Percentiles rank a stretch among this genome's conserved stretches.
Conservation (phyloP, 192 early-diverging fungal genomes). For the Thamnidium elegans region DNA sequence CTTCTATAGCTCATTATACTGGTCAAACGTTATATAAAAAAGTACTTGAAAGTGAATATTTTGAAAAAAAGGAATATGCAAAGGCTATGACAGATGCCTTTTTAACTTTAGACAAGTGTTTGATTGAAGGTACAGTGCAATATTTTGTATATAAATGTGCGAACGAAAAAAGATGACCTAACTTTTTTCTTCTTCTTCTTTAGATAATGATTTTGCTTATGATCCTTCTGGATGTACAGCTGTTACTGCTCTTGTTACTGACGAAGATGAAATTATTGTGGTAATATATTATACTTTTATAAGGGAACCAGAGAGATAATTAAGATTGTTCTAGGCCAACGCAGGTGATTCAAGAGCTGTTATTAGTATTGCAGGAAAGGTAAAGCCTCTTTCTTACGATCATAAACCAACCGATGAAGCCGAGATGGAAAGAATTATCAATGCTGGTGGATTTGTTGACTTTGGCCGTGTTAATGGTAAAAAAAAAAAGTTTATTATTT, state of each 20-base stretch:
- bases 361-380: constrained; percentile 72
- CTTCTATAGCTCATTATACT: constrained; percentile 81
- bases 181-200: no score
- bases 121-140: constrained; percentile 52
- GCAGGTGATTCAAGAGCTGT: constrained; percentile 96
- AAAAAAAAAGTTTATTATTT: neutral
- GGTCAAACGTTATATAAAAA: constrained; percentile 75
- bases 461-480: constrained; percentile 97
- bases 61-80: constrained; percentile 65
- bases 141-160: neutral
- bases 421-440: constrained; percentile 83
- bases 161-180: neutral
- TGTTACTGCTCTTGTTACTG: constrained; percentile 77
- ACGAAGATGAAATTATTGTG: constrained; percentile 74
- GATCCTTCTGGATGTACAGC: constrained; percentile 98
- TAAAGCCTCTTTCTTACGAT: constrained; percentile 82
- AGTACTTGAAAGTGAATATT: constrained; percentile 65
- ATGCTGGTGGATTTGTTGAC: constrained; percentile 97
- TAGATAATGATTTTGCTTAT: constrained; percentile 45
- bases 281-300: no score
- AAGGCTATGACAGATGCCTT: constrained; percentile 85
- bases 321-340: constrained; percentile 56
- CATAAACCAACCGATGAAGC: constrained; percentile 91
- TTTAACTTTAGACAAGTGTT: constrained; percentile 72
- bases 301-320: neutral